Conservation (phyloP, 805 yeast species). For the Starmerella sp. region DNA sequence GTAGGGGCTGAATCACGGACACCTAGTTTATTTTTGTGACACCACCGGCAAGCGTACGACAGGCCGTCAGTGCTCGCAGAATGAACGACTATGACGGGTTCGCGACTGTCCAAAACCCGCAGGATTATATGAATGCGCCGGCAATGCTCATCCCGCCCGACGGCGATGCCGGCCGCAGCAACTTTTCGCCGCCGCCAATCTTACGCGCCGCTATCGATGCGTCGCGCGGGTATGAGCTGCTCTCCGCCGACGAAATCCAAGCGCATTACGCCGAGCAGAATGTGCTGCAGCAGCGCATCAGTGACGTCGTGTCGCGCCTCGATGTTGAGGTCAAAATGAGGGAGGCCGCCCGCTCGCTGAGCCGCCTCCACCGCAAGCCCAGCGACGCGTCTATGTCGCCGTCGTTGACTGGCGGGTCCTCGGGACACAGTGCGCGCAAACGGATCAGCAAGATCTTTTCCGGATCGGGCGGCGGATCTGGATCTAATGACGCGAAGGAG, state of each 20-base stretch:
- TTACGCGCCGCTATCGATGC: conserved; percentile 21
- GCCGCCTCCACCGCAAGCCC: conserved; percentile 15
- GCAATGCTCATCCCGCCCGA: conserved; percentile 18
- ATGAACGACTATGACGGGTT: conserved; percentile 20
- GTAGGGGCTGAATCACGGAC: neutral
- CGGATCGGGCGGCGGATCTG: neutral
- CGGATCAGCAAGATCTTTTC: conserved; percentile 2
- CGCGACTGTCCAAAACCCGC: conserved; percentile 18
- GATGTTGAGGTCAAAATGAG: conserved; percentile 23
- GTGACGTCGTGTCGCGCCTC: conserved; percentile 17
- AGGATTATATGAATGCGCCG: conserved; percentile 24
- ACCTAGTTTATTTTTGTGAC: neutral
- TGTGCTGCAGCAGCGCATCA: conserved; percentile 11
- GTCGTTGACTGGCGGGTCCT: neutral
- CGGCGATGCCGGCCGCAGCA: neutral
- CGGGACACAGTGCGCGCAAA: neutral
- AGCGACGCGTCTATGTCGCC: neutral
- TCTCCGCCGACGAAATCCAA: conserved; percentile 19
- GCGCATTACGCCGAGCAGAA: conserved; percentile 15
- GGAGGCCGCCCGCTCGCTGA: conserved; percentile 23
- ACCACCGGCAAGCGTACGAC: neutral
- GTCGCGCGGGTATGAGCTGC: conserved; percentile 10
- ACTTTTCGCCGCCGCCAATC: conserved; percentile 11
- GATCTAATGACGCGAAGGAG: neutral
- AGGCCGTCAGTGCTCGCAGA: neutral